Evolutionary conservation across 352 stramenopile genomes (phyloP), one percentile per base, ranked within the genome.

Genomic region (Peronospora farinosa): DNA sequence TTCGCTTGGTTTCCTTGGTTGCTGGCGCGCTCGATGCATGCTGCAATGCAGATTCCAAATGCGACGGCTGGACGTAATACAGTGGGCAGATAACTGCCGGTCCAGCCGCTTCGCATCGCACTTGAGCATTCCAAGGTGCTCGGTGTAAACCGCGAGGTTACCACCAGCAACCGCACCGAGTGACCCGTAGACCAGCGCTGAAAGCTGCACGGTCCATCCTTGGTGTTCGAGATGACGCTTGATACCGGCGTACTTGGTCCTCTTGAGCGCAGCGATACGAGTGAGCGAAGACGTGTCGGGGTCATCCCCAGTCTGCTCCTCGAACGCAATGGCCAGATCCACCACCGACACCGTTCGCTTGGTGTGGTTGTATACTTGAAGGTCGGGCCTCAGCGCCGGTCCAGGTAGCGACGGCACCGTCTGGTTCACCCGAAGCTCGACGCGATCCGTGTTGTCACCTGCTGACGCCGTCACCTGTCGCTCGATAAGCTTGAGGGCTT

Each of bases 401-500:
- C 28, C 39, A 4, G 44, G 7, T 7, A 51, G 19, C n/a, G 8
- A 16, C 3, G 39, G 39, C n/a, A 63, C 47, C 0, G 44, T 54
- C 44, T 63, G 42, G 48, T 58, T 63, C 0, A 48, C 15, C 1
- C 40, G 37, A 9, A 51, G 49, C 44, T 58, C 55, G 32, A 16
- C 11, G 25, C 36, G 42, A 23, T 43, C 45, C 15, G 3, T 1
- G 5, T 13, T 5, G 6, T 7, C 36, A 27, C 6, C 5, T n/a
- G 32, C 32, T 10, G 45, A 44, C 30, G 54, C 40, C 11, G 10
- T 17, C 25, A 51, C 13, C 15, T 35, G 19, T 11, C 16, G 19
- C 31, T 52, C 47, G 54, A 63, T 62, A 6, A 7, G 1, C 48
- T 63, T 45, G 12, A 63, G 39, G 7, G 35, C 55, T n/a, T 51